These are phyloP conservation scores for Monosporascus sp. DNA, from an alignment of 2,329 filamentous ascomycete genomes.

Conservation along the genomic window DNA sequence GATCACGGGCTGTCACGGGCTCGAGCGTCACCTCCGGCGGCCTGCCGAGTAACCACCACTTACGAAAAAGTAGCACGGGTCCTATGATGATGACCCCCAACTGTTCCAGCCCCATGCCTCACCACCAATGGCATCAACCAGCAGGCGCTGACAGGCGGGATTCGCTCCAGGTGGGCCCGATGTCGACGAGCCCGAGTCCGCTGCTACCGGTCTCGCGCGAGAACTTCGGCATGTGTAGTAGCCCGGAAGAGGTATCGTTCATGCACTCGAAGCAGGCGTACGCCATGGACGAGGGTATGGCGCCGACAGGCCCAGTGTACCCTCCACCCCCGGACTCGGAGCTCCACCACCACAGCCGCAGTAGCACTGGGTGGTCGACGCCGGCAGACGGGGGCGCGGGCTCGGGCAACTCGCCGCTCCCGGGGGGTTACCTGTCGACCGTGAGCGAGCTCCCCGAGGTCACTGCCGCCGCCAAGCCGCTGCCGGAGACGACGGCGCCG, in stretches of 20 bases:
- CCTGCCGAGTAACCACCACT: constrained; percentile 18
- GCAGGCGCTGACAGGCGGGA: constrained; percentile 17
- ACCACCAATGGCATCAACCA: constrained; percentile 15
- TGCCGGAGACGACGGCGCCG: constrained; percentile 25
- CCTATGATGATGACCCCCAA: constrained; percentile 20
- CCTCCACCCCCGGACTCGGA: constrained; percentile 22
- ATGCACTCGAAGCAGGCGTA: constrained; percentile 23
- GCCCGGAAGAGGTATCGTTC: constrained; percentile 20
- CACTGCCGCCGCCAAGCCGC: constrained; percentile 20
- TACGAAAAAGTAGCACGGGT: constrained; percentile 24
- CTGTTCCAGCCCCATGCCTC: constrained; percentile 19
- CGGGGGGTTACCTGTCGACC: constrained; percentile 1
- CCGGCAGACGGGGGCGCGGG: constrained; percentile 14
- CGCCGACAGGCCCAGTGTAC: constrained; percentile 17
- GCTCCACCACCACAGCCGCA: constrained; percentile 11
- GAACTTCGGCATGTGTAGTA: constrained; percentile 21
- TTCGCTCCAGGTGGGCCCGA: constrained; percentile 12
- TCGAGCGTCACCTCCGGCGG: constrained; percentile 10
- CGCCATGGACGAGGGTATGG: constrained; percentile 19
- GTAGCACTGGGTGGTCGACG: constrained; percentile 18
- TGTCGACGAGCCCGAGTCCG: constrained; percentile 5
- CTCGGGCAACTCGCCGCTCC: constrained; percentile 9
- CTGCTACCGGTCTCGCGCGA: constrained; percentile 1
- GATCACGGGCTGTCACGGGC: constrained; percentile 18
- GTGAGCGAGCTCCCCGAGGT: constrained; percentile 15